phyloP scores from a whole-genome alignment of 495 filamentous ascomycete species.

The Tuber indicum region DNA sequence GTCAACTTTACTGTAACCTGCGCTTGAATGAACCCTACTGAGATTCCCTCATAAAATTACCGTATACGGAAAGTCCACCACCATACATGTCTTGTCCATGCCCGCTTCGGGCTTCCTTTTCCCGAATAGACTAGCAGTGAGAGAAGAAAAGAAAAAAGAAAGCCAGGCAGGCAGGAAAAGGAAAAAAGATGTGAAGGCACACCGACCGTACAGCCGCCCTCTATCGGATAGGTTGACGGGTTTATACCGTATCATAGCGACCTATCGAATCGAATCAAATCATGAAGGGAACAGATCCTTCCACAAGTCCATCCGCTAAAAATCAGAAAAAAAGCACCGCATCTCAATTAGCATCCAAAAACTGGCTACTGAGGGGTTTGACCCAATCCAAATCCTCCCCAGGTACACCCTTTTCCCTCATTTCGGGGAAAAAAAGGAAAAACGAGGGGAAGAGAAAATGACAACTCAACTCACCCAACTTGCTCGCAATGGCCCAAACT shows the following conservation, averaged over 20 bases:
- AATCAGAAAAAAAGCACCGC: slow-evolving; percentile 16
- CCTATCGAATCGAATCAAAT: slow-evolving; percentile 17
- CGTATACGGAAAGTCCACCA: slow-evolving; percentile 2
- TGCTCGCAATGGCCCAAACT: slow-evolving; percentile 68
- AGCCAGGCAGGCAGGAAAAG: neutral
- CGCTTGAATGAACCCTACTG: neutral
- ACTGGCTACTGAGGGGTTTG: slow-evolving; percentile 13
- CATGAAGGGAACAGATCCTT: slow-evolving; percentile 27
- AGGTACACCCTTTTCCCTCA: neutral
- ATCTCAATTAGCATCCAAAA: slow-evolving; percentile 10
- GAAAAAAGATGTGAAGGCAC: neutral
- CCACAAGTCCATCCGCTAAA: slow-evolving; percentile 30
- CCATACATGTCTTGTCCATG: neutral
- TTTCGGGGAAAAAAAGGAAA: neutral
- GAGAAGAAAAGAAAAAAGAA: neutral
- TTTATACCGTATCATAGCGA: neutral
- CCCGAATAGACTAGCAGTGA: neutral
- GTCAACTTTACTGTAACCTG: neutral
- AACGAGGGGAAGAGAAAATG: slow-evolving; percentile 42
- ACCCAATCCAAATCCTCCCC: neutral
- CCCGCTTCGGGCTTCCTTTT: slow-evolving; percentile 1
- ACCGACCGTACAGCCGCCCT: neutral
- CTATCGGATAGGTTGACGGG: neutral
- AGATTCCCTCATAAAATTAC: neutral
- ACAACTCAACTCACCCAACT: slow-evolving; percentile 58